Evolutionary conservation across 2,329 filamentous ascomycete species (phyloP).

Genomic region (Akanthomyces uredinophilus): DNA sequence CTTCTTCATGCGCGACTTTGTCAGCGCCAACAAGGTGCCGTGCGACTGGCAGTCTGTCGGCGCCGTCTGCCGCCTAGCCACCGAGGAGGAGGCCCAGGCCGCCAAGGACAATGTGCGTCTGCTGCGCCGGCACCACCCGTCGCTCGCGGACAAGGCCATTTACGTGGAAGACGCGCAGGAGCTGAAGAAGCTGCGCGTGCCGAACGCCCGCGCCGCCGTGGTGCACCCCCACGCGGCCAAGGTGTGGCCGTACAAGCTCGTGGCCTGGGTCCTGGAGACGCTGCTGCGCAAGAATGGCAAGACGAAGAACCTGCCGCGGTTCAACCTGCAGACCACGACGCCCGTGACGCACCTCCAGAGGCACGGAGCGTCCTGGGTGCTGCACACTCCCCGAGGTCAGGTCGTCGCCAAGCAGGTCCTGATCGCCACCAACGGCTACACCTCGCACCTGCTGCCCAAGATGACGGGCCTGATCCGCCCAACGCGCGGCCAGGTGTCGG

Average conservation of each 20-base stretch:
- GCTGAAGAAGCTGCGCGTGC: slow-evolving; percentile 50
- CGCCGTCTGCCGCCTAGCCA: slow-evolving; percentile 61
- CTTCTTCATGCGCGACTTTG: slow-evolving; percentile 51
- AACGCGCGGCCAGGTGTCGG: slow-evolving; percentile 66
- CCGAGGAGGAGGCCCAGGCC: slow-evolving; percentile 47
- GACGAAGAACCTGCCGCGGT: slow-evolving; percentile 25
- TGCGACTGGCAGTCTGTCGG: slow-evolving; percentile 65
- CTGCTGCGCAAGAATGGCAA: slow-evolving; percentile 39
- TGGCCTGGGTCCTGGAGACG: slow-evolving; percentile 63
- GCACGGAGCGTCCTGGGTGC: slow-evolving; percentile 43
- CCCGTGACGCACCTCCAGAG: slow-evolving; percentile 50
- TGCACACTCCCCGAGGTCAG: slow-evolving; percentile 64
- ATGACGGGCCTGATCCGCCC: slow-evolving; percentile 72
- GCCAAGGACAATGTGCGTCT: slow-evolving; percentile 46
- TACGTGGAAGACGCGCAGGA: slow-evolving; percentile 35
- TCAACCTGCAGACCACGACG: slow-evolving; percentile 73
- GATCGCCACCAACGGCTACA: slow-evolving; percentile 80
- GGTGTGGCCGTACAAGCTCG: slow-evolving; percentile 81
- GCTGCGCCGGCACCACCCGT: slow-evolving; percentile 48
- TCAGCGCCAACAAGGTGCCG: slow-evolving; percentile 51
- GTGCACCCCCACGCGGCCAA: slow-evolving; percentile 61
- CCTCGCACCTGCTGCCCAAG: slow-evolving; percentile 64
- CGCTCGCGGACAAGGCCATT: slow-evolving; percentile 46
- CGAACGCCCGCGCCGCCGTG: slow-evolving; percentile 56
- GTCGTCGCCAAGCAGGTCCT: slow-evolving; percentile 61